Evolutionary conservation across 345 rosid species (phyloP), one percentile per base, ranked within the genome.

Genomic region (Hibiscus syriacus): DNA sequence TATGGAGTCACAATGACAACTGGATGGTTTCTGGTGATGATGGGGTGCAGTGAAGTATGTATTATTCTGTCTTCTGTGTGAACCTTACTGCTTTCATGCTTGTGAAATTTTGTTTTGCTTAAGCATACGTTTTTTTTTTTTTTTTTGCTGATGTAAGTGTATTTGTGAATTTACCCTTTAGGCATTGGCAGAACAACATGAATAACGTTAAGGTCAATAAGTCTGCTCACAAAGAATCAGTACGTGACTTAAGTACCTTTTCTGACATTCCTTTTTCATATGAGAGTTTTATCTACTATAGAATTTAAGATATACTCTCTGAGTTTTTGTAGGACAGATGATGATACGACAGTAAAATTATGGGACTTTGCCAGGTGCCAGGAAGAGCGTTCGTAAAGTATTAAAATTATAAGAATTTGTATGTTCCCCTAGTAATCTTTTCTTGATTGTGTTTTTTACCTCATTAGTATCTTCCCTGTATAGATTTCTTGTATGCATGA

Each of bases 1-100:
- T 86, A n/a, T 91, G 99, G 99, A 94, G 99, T 72, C 96, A 91
- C 80, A 91, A 91, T 83, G 99, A 89, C 73, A 94, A 82, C 72
- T 94, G 87, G 90, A 91, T 94, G 99, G 89, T 94, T 71, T 91
- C 99, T 69, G 99, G 99, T 66, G 99, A 94, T 77, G 99, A 94
- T 76, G 99, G 96, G 99, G 99, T 41, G 72, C 95, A 38, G 82
- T 94, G 77, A 94, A 89, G 99, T 94, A n/a, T 70, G 43, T 70
- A 29, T 38, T 68, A 36, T 32, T 34, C 39, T 19, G 20, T 48
- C 17, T 46, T 13, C 19, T 23, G 11, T 66, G 17, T 22, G 66
- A 41, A 55, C 20, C 57, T 56, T 68, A 26, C 50, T 56, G 10
- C 30, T 55, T 7, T 50, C 32, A 49, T 49, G 16, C 57, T 56